These are phyloP conservation scores for Cyclostephanos tholiformis DNA, from an alignment of 108 stramenopile genomes.

Conservation along the genomic window DNA sequence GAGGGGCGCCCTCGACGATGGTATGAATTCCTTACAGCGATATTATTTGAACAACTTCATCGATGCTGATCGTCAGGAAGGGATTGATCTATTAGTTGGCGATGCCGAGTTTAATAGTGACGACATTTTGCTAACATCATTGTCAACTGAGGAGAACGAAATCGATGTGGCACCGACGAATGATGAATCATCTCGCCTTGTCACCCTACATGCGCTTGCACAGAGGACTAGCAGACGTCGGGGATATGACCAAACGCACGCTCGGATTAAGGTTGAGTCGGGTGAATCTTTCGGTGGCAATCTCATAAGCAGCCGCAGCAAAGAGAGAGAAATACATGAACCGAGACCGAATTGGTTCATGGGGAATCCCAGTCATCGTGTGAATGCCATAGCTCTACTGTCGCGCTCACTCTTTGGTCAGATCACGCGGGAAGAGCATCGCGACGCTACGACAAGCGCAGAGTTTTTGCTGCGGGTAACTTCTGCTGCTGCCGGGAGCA, in stretches of 20 bases:
- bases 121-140: background rate
- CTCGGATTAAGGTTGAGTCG: constrained; percentile 30
- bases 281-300: background rate
- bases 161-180: background rate
- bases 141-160: constrained; percentile 24
- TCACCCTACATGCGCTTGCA: constrained; percentile 25
- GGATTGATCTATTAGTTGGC: constrained; percentile 92
- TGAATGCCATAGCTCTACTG: constrained; percentile 49
- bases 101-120: constrained; percentile 47
- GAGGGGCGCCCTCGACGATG: constrained; percentile 92
- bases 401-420: constrained; percentile 28
- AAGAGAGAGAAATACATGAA: constrained; percentile 3
- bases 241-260: constrained; percentile 33
- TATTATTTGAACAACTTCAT: constrained; percentile 96
- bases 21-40: constrained; percentile 94
- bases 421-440: constrained; percentile 31
- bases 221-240: constrained; percentile 24
- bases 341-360: constrained; percentile 66
- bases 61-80: constrained; percentile 95
- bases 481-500: constrained; percentile 24
- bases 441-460: constrained; percentile 28
- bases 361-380: constrained; percentile 67
- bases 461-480: constrained; percentile 42
- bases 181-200: constrained; percentile 32
- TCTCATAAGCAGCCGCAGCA: background rate